Evolutionary conservation across 2,329 filamentous ascomycete species (phyloP).

Genomic region (Bimuria novae-zelandiae): DNA sequence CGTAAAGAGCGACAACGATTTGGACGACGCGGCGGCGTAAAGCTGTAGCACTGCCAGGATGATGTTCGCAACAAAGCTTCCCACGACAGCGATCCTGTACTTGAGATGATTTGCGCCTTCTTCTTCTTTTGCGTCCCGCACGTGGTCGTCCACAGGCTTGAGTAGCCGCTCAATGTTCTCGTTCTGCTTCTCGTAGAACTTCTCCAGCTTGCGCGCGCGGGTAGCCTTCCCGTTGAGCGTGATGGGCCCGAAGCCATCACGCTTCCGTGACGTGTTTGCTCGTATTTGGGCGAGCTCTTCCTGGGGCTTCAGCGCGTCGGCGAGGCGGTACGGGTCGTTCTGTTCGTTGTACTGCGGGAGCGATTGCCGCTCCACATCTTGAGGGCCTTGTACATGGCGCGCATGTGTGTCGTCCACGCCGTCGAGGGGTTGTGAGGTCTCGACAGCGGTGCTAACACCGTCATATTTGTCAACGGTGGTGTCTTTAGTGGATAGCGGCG

Average conservation of each 20-base stretch:
- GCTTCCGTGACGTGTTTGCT: constrained; percentile 80
- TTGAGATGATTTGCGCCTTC: constrained; percentile 80
- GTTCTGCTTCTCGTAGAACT: constrained; percentile 90
- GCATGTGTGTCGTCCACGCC: constrained; percentile 43
- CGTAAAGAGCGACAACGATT: constrained; percentile 93
- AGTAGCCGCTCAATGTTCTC: constrained; percentile 89
- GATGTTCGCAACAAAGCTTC: constrained; percentile 78
- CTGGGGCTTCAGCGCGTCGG: constrained; percentile 75
- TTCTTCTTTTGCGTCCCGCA: constrained; percentile 78
- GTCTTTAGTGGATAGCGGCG: constrained; percentile 10
- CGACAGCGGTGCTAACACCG: constrained; percentile 48
- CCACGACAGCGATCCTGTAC: constrained; percentile 69
- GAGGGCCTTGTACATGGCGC: constrained; percentile 38
- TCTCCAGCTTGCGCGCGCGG: constrained; percentile 64
- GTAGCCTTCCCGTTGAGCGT: constrained; percentile 48
- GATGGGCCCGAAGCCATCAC: constrained; percentile 58
- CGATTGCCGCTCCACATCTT: constrained; percentile 54
- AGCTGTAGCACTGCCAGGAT: constrained; percentile 79
- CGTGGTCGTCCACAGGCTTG: constrained; percentile 91
- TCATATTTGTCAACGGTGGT: constrained; percentile 25
- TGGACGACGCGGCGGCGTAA: constrained; percentile 83
- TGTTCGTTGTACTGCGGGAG: constrained; percentile 64
- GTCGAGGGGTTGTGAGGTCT: constrained; percentile 31
- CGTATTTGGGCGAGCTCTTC: constrained; percentile 77
- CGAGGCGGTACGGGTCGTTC: constrained; percentile 82